Conservation (phyloP, 352 stramenopile species). For the Globisporangium nodosum region DNA sequence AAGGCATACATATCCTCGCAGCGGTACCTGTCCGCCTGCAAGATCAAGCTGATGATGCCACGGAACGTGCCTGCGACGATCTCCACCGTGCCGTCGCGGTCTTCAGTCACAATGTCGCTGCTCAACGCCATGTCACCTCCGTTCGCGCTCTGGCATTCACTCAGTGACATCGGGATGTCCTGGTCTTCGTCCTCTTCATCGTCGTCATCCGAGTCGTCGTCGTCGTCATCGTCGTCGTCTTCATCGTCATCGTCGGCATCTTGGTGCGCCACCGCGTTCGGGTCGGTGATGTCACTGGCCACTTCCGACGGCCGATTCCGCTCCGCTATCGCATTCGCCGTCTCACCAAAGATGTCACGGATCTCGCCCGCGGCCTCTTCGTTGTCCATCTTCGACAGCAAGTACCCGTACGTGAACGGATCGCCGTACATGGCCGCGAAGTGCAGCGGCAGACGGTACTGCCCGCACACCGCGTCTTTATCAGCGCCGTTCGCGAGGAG, state of each 20-base stretch:
- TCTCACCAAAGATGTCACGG: slow-evolving; percentile 70
- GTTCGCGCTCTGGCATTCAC: slow-evolving; percentile 21
- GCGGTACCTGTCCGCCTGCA: slow-evolving; percentile 51
- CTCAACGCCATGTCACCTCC: slow-evolving; percentile 22
- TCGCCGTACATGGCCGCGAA: slow-evolving; percentile 67
- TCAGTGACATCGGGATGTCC: slow-evolving; percentile 42
- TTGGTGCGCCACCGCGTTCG: slow-evolving; percentile 1
- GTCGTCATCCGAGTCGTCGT: slow-evolving; percentile 19
- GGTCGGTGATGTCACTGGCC: slow-evolving; percentile 16
- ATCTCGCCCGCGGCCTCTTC: slow-evolving; percentile 28
- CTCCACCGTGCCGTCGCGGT: slow-evolving; percentile 40
- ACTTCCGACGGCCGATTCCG: slow-evolving; percentile 24
- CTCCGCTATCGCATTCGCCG: slow-evolving; percentile 39
- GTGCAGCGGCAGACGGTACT: slow-evolving; percentile 69
- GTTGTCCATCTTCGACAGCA: slow-evolving; percentile 44
- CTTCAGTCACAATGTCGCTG: slow-evolving; percentile 50
- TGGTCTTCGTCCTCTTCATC: slow-evolving; percentile 1
- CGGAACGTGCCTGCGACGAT: slow-evolving; percentile 64
- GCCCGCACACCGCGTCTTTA: slow-evolving; percentile 50
- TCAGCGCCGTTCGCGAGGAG: slow-evolving; percentile 63
- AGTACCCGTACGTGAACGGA: slow-evolving; percentile 45
- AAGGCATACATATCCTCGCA: slow-evolving; percentile 56
- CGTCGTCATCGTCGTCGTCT: slow-evolving; percentile 10
- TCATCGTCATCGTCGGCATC: slow-evolving; percentile 3
- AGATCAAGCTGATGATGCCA: slow-evolving; percentile 50